Base-by-base conservation (phyloP, 2,329 filamentous ascomycete genomes). In the Trichophyton mentagrophytes region DNA sequence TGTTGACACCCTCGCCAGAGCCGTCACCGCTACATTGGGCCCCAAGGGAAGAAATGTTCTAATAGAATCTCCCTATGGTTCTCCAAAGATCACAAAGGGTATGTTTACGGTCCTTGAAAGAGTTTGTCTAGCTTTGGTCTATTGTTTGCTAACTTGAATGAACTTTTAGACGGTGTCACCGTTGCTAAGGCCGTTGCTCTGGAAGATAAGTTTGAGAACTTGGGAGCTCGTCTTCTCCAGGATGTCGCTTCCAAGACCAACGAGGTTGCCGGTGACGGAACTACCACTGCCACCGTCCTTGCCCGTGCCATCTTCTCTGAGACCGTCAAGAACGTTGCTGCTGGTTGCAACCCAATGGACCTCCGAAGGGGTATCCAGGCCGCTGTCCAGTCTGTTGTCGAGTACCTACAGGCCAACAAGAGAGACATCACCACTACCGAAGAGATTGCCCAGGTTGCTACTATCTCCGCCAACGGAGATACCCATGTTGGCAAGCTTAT, bases 71-170 rank as follows among this genome's bases (percentile, higher is more conserved):
- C 90, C 89, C 81, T 99, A 96, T 72, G 93, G 93, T 76, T 96
- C 93, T 56, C 93, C 93, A 71, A 99, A 99, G 85, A 99, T 99
- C 78, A 99, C 93, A 71, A 99, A 99, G 82, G 92, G 92, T 96
- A 80, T 65, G 81, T 73, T 30, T 53, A 40, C 36, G 40, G 11
- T 2, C 11, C 9, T 4, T 36, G 38, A 58, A 36, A 55, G n/a
- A 17, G 1, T 47, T 60, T 7, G 51, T 25, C 15, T 40, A 49
- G 11, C 22, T 22, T 25, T 15, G 3, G 0, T 22, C 3, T 2
- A 30, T 22, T 11, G 13, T 27, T 27, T 15, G 36, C 59, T 63
- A 60, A 60, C 13, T 62, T 1, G 44, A 46, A 58, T n/a, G 38
- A 33, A 36, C 17, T 57, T 9, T 3, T 61, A 91, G 88, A 93